Evolutionary conservation across 495 filamentous ascomycete genomes (phyloP), one percentile per base, ranked within the genome.

Genomic region (Tetracladium marchalianum): DNA sequence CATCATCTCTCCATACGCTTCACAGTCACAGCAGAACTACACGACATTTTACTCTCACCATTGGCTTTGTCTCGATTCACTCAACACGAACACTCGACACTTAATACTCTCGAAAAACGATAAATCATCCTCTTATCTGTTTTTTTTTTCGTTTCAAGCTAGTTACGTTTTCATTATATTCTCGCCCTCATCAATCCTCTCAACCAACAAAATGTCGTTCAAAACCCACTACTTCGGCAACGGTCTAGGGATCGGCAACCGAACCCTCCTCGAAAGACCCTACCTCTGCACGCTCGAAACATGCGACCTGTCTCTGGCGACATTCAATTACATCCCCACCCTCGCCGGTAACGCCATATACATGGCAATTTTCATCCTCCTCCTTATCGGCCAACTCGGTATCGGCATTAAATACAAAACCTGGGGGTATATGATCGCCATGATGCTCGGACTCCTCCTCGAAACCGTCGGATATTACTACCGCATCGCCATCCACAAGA

Each of bases 381-480:
- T 33, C 13, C 18, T 56, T 24, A 34, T 59, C 16, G 6, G 38
- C n/a, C 47, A 54, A 31, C 11, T 52, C 13, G 38, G 31, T 38
- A 15, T 44, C 12, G 46, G 44, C 16, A 11, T 43, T 11, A 39
- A 31, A 31, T 39, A 8, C n/a, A n/a, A 35, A 10, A 49, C 50
- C 16, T 49, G 64, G 63, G 56, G 50, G 19, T 72, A 63, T 47
- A 63, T 62, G 44, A 39, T 43, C 4, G 55, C 53, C 40, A 58
- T 65, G 45, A 19, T 62, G 5, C 7, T 60, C 13, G 67, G 67
- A 22, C 57, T 55, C 24, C 5, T 66, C 18, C 46, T 61, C 12
- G 67, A 70, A 48, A 46, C 68, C 16, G 18, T 61, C 15, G 67
- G 67, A 39, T 69, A 71, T 39, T 31, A 57, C 9, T 63, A 50